Base-by-base conservation (phyloP, 352 stramenopile species). In the Blastocystis sp. region DNA sequence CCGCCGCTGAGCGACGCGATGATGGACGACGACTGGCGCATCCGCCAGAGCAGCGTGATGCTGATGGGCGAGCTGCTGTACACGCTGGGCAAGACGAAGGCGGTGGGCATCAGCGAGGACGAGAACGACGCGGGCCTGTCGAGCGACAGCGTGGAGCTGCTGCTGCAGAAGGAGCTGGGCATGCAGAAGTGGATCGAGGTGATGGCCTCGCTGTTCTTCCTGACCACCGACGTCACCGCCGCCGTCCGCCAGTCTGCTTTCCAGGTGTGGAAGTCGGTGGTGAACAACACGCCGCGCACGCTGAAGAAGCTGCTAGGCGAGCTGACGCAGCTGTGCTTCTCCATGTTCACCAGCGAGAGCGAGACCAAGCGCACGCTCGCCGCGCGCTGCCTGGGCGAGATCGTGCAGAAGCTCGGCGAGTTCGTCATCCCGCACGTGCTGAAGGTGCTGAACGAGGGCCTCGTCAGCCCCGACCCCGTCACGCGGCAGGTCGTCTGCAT, bases 191-290 rank as follows among this genome's bases (percentile, higher is more conserved):
- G 95, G 62, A 97, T 97, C 89, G 93, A 94, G 38, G 96, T 99
- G 74, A 92, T 99, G 66, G 93, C 96, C 69, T 97, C 94, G 81
- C 91, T 99, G 23, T 99, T 99, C 92, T 96, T 99, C 89, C 95
- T 98, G 86, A 93, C 96, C 67, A 98, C 94, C 69, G 97, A 99
- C 90, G 97, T 94, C 48, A 95, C 94, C 62, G 92, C 94, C 11
- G 92, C 98, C 14, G 97, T 99, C 87, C 94, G 97, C 19, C 96
- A 98, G 90, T 95, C 92, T 79, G 95, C 97, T 56, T 90, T 99
- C 53, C 95, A 98, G 90, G 94, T 96, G 61, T 99, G 97, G 97
- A 99, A 99, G 93, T 98, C 95, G 86, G 94, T 99, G 40, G 96
- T 99, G 2, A 90, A 92, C 61, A 98, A 98, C 91, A 99, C 97